Base-by-base conservation (phyloP, 495 filamentous ascomycete species). In the Hyphodiscus hymeniophilus region DNA sequence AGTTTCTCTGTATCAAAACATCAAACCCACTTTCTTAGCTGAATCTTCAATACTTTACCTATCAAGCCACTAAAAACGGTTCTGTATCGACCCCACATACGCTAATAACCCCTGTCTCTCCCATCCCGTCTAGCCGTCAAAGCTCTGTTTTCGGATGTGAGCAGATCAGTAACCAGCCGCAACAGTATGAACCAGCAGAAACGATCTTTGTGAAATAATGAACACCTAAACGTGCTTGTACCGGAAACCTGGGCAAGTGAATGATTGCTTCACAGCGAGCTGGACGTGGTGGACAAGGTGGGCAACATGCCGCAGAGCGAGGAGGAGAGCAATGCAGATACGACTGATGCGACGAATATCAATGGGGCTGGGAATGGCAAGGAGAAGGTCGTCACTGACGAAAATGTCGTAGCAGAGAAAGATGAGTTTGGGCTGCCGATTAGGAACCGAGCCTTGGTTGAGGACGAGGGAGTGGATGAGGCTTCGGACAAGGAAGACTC, bases 401-500 rank as follows among this genome's bases (percentile, higher is more conserved):
- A 58, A 17, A 40, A 18, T 6, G 10, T 3, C 6, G 17, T 21
- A 20, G 20, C 13, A 17, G 68, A 79, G 52, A 45, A 67, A 17
- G 76, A 80, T 58, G 75, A 80, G 36, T 80, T 78, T 57, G 74
- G 75, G 20, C 61, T 80, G 41, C 74, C 72, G 34, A 65, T 77
- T 26, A 62, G 56, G 57, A 71, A 70, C 51, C 64, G 51, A 22
- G 43, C 38, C 17, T 31, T 42, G 34, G 41, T 55, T 32, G 47
- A 12, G 17, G 42, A 21, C 24, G 51, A 49, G 4, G 43, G 45
- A 33, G 44, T 45, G 16, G 48, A 42, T 47, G 45, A 15, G 13
- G n/a, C 35, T 32, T 40, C 28, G n/a, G 48, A 51, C 24, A 18
- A 51, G 21, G 32, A 44, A 23, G 20, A 16, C n/a, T 24, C 45